These are phyloP conservation scores for Diplodia intermedia DNA, from an alignment of 2,329 filamentous ascomycete genomes.

Conservation along the genomic window DNA sequence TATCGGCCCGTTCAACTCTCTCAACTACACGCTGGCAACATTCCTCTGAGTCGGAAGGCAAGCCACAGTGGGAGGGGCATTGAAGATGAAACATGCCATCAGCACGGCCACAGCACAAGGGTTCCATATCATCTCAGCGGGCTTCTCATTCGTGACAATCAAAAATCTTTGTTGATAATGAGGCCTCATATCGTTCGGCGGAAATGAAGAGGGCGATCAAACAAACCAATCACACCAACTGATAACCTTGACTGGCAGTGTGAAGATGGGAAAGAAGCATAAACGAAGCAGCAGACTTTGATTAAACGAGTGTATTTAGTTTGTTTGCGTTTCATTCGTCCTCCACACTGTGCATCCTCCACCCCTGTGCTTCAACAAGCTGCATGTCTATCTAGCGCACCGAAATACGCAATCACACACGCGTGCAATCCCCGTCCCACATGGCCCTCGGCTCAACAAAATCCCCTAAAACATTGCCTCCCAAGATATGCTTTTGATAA, in stretches of 20 bases:
- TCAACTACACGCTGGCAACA: conserved; percentile 13
- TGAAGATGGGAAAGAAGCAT: neutral
- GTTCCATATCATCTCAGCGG: conserved; percentile 14
- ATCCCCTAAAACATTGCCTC: conserved; percentile 19
- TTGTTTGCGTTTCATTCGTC: conserved; percentile 30
- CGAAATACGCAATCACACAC: conserved; percentile 13
- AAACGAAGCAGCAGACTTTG: conserved; percentile 13
- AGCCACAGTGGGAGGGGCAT: conserved; percentile 5
- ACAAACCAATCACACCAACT: conserved; percentile 7
- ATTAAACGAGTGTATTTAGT: conserved; percentile 31
- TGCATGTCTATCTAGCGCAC: conserved; percentile 23
- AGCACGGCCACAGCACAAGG: conserved; percentile 2
- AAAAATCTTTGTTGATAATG: conserved; percentile 9
- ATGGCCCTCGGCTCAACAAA: conserved; percentile 14
- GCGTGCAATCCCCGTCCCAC: conserved; percentile 9
- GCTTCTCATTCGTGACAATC: conserved; percentile 3
- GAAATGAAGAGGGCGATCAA: conserved; percentile 25
- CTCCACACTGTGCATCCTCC: conserved; percentile 17
- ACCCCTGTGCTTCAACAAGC: conserved; percentile 17
- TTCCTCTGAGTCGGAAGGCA: conserved; percentile 4
- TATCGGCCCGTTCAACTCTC: conserved; percentile 9
- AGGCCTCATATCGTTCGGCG: neutral
- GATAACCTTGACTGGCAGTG: no score
- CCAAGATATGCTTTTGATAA: conserved; percentile 26
- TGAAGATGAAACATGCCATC: conserved; percentile 21